Percentiles rank a stretch among this genome's conserved stretches.
Conservation (phyloP, 257 asterid species). For the Leptodermis oblonga region DNA sequence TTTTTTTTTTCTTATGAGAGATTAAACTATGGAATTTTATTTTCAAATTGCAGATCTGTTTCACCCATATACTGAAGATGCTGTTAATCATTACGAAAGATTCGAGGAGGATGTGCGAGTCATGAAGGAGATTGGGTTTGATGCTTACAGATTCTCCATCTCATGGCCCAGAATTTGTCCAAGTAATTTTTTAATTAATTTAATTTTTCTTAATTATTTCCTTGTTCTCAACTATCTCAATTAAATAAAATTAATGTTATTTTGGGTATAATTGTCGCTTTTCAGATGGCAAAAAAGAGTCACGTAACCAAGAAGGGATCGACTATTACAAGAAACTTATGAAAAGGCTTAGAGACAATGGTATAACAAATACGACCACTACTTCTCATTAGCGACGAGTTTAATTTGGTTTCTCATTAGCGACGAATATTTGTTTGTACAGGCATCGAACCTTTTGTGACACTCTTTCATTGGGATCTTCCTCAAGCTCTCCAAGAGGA, state of each 20-base stretch:
- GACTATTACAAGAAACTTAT: neutral
- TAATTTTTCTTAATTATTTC: conserved; percentile 2
- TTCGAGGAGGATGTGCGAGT: neutral
- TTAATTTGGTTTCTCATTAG: no score
- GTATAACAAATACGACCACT: no score
- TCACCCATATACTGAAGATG: neutral
- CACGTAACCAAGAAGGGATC: neutral
- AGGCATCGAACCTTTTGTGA: neutral
- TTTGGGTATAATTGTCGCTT: no score
- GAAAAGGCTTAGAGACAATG: neutral
- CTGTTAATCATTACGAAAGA: neutral
- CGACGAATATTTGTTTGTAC: neutral
- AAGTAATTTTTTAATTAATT: neutral
- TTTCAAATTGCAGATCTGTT: neutral
- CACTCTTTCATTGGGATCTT: conserved; percentile 5
- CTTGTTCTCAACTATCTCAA: conserved; percentile 14
- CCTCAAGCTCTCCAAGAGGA: conserved; percentile 2
- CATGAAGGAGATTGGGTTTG: neutral
- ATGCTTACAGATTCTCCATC: conserved; percentile 4
- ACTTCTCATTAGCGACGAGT: no score
- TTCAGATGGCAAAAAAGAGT: neutral
- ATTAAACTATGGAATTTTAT: no score
- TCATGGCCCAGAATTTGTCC: conserved; percentile 3
- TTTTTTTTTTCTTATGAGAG: no score
- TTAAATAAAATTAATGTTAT: neutral